Conservation (phyloP, 2,329 filamentous ascomycete species). For the Fusarium equiseti region DNA sequence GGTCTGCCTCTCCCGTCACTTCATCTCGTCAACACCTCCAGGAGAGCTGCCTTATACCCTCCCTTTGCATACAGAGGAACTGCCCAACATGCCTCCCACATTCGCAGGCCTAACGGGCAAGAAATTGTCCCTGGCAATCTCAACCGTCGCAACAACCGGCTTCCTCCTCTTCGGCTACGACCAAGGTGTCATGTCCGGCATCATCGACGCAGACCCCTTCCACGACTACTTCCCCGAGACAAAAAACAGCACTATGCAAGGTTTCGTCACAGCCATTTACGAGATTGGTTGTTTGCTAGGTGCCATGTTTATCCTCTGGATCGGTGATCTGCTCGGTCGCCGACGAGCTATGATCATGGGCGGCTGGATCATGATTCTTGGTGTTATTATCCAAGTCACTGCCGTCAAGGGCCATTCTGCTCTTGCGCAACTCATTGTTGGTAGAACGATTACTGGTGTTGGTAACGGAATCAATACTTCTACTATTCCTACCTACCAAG, state of each 20-base stretch:
- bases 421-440: slow-evolving; percentile 64
- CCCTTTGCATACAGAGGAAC: neutral
- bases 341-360: slow-evolving; percentile 69
- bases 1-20: neutral
- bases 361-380: slow-evolving; percentile 68
- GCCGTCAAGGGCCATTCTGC: slow-evolving; percentile 51
- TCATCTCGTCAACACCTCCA: slow-evolving; percentile 22
- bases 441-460: slow-evolving; percentile 63
- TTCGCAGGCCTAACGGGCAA: slow-evolving; percentile 71
- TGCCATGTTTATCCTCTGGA: slow-evolving; percentile 61
- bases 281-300: slow-evolving; percentile 66
- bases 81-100: slow-evolving; percentile 60
- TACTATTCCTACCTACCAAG: slow-evolving; percentile 67
- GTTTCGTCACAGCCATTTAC: slow-evolving; percentile 63
- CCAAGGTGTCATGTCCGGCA: slow-evolving; percentile 66
- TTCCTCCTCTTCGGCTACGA: slow-evolving; percentile 72
- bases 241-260: slow-evolving; percentile 61
- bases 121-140: slow-evolving; percentile 67
- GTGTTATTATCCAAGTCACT: slow-evolving; percentile 69
- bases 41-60: slow-evolving; percentile 21
- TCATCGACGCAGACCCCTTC: slow-evolving; percentile 64
- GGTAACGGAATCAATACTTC: slow-evolving; percentile 65
- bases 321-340: slow-evolving; percentile 66
- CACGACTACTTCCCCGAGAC: slow-evolving; percentile 59
- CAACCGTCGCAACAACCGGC: slow-evolving; percentile 72